Percentiles rank a stretch among this genome's conserved stretches.
Evolutionary conservation across 148 eudicot species (phyloP).

Genomic region (Rheum nobile): DNA sequence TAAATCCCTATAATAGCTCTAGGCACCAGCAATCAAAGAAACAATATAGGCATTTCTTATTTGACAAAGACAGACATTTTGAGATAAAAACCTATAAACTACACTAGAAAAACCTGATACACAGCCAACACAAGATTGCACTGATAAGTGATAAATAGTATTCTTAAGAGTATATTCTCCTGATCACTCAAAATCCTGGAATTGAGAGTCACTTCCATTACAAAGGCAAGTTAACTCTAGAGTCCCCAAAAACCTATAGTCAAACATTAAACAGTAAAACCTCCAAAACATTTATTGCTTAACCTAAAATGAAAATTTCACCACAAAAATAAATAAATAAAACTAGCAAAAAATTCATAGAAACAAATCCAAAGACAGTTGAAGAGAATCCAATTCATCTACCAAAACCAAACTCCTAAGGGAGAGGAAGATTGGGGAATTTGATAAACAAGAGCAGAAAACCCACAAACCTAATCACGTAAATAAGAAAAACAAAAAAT

Average conservation of each 20-base stretch:
- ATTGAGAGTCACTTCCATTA: not conserved
- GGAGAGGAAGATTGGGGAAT: not conserved
- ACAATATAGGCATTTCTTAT: not conserved
- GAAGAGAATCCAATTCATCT: not conserved
- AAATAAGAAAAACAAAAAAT: conserved; percentile 4
- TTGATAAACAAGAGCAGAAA: too few species aligned
- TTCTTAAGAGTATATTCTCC: too few species aligned
- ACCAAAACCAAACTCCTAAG: not conserved
- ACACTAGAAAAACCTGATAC: not conserved
- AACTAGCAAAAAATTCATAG: not conserved
- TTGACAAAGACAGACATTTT: not conserved
- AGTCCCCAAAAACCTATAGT: not conserved
- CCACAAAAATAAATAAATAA: not conserved
- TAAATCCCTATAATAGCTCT: too few species aligned
- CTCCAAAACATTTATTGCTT: not conserved
- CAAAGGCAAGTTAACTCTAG: not conserved
- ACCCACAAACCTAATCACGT: conserved; percentile 9
- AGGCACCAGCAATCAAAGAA: not conserved
- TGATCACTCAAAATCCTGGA: not conserved
- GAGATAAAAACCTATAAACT: not conserved
- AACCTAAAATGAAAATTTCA: not conserved
- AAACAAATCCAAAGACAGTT: not conserved
- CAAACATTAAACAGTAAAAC: not conserved
- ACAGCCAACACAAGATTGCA: not conserved
- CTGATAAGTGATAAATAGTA: not conserved